A percentile compares a stretch with the other conserved stretches of the same genome.
These are phyloP conservation scores for Colletotrichum navitas DNA, from an alignment of 2,329 filamentous ascomycete species.

Conservation along the genomic window DNA sequence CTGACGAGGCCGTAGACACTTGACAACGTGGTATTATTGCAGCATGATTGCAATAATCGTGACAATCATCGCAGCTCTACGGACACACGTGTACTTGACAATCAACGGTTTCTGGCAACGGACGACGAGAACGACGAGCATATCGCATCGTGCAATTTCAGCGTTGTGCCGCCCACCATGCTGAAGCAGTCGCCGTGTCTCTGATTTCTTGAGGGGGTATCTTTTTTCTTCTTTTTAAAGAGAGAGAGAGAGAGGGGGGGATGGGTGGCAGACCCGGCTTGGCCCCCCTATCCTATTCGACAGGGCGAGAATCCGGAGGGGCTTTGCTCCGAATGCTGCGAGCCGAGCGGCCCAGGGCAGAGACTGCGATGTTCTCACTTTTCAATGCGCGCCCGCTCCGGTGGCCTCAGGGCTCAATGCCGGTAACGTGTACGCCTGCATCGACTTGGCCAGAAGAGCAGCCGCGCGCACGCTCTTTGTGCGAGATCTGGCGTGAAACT, in stretches of 20 bases:
- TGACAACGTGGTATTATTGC: background rate
- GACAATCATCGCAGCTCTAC: background rate
- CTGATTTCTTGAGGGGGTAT: background rate
- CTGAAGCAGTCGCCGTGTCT: constrained; percentile 7
- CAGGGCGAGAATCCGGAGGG: constrained; percentile 26
- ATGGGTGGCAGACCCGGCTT: constrained; percentile 21
- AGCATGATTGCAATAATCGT: background rate
- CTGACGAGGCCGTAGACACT: background rate
- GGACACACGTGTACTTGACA: background rate
- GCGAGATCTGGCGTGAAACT: constrained; percentile 3
- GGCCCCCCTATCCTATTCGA: constrained; percentile 14
- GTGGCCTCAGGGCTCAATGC: background rate
- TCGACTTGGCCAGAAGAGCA: background rate
- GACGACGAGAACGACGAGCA: background rate
- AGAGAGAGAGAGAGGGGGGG: background rate
- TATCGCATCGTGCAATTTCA: background rate
- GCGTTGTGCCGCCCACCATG: background rate
- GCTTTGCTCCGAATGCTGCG: background rate
- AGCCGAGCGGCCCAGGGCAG: constrained; percentile 24
- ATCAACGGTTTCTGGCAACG: background rate
- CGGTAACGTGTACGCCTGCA: constrained; percentile 3
- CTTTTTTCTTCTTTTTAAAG: background rate
- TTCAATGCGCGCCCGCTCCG: constrained; percentile 18
- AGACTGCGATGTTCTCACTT: constrained; percentile 15
- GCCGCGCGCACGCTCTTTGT: constrained; percentile 12